Evolutionary conservation across 805 yeast genomes (phyloP).

Genomic region (Candida tibetensis): DNA sequence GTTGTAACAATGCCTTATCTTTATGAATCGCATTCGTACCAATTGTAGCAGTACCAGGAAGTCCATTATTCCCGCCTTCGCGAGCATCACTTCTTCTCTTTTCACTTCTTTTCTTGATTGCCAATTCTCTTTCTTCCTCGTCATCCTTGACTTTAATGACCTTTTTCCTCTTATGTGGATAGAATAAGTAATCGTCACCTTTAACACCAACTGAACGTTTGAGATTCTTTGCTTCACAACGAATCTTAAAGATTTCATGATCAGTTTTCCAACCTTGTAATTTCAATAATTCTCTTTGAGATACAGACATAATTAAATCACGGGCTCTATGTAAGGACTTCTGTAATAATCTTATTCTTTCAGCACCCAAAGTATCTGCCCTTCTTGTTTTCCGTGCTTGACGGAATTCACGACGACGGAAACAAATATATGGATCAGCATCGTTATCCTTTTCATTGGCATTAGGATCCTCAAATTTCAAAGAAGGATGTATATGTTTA

Average conservation of each 20-base stretch:
- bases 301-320: conserved; percentile 63
- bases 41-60: conserved; percentile 11
- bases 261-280: conserved; percentile 63
- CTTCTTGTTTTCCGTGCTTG: conserved; percentile 96
- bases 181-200: conserved; percentile 82
- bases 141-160: conserved; percentile 33
- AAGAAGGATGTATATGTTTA: conserved; percentile 63
- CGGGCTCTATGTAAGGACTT: conserved; percentile 76
- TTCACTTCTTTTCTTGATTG: conserved; percentile 20
- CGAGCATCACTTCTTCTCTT: conserved; percentile 21
- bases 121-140: conserved; percentile 28
- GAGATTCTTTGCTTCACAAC: conserved; percentile 67
- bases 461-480: conserved; percentile 79
- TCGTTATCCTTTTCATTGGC: conserved; percentile 79
- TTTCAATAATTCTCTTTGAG: conserved; percentile 69
- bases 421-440: conserved; percentile 91
- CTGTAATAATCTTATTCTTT: conserved; percentile 70
- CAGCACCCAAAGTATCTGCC: conserved; percentile 87
- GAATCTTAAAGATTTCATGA: conserved; percentile 62
- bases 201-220: conserved; percentile 74
- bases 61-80: conserved; percentile 9
- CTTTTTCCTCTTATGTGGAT: conserved; percentile 73
- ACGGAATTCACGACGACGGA: conserved; percentile 91
- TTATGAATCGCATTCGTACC: conserved; percentile 14
- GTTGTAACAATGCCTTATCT: conserved; percentile 13